Evolutionary conservation across 2,329 filamentous ascomycete genomes (phyloP).

Genomic region (Nannizziopsis barbatae): DNA sequence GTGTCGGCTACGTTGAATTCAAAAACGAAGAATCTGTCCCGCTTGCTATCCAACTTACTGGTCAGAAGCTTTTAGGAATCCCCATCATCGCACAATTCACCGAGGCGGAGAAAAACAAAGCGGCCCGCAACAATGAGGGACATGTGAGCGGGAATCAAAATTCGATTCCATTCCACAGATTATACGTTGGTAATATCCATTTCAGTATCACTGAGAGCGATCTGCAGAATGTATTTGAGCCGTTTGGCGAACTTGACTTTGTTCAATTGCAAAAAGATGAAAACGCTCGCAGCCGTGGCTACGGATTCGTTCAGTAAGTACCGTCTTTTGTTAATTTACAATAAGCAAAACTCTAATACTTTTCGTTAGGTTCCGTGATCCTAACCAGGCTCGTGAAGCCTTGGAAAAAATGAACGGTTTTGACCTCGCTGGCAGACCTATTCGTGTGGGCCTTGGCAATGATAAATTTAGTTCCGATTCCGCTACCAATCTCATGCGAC

Average conservation of each 20-base stretch:
- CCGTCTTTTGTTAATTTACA: background rate
- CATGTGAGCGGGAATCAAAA: constrained; percentile 61
- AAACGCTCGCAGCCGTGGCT: constrained; percentile 76
- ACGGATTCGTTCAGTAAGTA: constrained; percentile 96
- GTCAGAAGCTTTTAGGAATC: constrained; percentile 95
- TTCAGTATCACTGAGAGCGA: constrained; percentile 98
- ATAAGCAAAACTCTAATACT: background rate
- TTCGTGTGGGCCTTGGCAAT: constrained; percentile 97
- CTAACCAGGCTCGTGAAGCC: constrained; percentile 81
- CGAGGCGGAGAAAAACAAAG: constrained; percentile 98
- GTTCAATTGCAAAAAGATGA: constrained; percentile 97
- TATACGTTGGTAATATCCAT: constrained; percentile 98
- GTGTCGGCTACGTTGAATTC: constrained; percentile 99
- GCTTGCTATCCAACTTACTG: constrained; percentile 92
- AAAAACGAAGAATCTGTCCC: constrained; percentile 88
- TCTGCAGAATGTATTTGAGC: constrained; percentile 90
- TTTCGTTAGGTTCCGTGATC: constrained; percentile 64
- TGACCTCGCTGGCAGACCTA: constrained; percentile 90
- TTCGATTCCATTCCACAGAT: constrained; percentile 87
- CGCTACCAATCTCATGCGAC: constrained; percentile 78
- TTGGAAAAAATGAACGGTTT: constrained; percentile 99
- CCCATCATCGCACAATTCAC: constrained; percentile 97
- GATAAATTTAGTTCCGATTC: constrained; percentile 99
- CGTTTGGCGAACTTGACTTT: constrained; percentile 94
- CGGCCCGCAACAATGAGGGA: constrained; percentile 72